A percentile compares a stretch with the other conserved stretches of the same genome.
Conservation (phyloP, 169 alveolate species). For the Plasmodium fragile region DNA sequence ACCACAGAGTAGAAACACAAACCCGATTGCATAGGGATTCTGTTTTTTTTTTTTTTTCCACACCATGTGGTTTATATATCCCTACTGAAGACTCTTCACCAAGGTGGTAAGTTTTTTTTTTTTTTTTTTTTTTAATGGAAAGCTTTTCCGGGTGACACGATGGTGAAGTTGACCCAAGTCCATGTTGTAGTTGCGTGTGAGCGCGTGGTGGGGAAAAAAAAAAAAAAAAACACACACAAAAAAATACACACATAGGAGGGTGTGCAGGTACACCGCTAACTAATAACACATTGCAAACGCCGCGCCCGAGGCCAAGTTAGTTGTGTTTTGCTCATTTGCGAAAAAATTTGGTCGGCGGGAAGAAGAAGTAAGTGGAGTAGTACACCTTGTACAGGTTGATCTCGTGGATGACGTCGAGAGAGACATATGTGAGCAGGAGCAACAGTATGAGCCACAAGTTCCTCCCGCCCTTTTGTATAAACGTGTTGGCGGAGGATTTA, state of each 20-base stretch:
- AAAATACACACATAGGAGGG: background rate
- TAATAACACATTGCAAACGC: background rate
- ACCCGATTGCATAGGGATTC: background rate
- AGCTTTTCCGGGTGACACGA: background rate
- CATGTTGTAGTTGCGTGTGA: background rate
- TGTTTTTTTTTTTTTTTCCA: too few relatives aligned
- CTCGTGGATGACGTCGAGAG: conserved; percentile 22
- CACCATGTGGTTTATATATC: background rate
- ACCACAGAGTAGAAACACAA: background rate
- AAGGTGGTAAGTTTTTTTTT: background rate
- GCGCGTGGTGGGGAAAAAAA: background rate
- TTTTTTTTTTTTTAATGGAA: too few relatives aligned
- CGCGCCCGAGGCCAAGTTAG: too few relatives aligned
- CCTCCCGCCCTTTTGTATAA: background rate
- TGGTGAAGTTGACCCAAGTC: background rate
- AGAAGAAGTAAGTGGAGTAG: conserved; percentile 35
- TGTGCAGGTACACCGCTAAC: background rate
- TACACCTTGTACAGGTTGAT: conserved; percentile 30
- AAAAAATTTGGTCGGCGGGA: conserved; percentile 56
- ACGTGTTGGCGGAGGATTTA: background rate
- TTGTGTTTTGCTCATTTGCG: background rate
- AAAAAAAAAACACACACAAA: background rate
- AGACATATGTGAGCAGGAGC: background rate
- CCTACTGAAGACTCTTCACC: background rate
- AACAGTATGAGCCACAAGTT: conserved; percentile 4